Evolutionary conservation across 2,329 filamentous ascomycete species (phyloP).

Genomic region (Fusarium poae): DNA sequence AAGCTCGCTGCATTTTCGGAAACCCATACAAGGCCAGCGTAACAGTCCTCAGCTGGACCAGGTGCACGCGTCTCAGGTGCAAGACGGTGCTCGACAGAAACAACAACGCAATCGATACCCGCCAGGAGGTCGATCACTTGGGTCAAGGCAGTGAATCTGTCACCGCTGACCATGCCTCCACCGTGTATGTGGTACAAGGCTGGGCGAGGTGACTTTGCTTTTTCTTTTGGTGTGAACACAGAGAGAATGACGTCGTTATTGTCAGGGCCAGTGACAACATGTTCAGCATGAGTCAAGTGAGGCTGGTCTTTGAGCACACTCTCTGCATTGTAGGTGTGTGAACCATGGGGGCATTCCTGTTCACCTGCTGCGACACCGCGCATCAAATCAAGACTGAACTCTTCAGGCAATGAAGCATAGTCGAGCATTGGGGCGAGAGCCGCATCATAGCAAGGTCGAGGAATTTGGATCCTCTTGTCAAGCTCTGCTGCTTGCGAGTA

Average conservation of each 20-base stretch:
- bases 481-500: constrained; percentile 17
- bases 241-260: not conserved
- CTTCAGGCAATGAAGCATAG: constrained; percentile 14
- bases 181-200: constrained; percentile 18
- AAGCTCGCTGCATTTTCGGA: not conserved
- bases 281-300: constrained; percentile 2
- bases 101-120: constrained; percentile 1
- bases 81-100: constrained; percentile 13
- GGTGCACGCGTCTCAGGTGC: constrained; percentile 2
- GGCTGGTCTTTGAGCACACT: not conserved
- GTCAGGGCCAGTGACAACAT: not conserved
- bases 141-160: not conserved
- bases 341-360: constrained; percentile 13
- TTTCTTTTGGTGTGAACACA: not conserved
- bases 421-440: not conserved
- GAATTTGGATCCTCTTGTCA: constrained; percentile 10
- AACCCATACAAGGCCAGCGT: constrained; percentile 2
- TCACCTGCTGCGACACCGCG: constrained; percentile 5
- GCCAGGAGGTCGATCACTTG: constrained; percentile 1
- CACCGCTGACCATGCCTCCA: constrained; percentile 7
- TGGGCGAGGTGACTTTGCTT: not conserved
- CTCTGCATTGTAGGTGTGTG: constrained; percentile 12
- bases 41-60: constrained; percentile 15
- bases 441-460: not conserved
- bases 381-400: constrained; percentile 16